Conservation (phyloP, 495 filamentous ascomycete genomes). For the Penicillium daleae region DNA sequence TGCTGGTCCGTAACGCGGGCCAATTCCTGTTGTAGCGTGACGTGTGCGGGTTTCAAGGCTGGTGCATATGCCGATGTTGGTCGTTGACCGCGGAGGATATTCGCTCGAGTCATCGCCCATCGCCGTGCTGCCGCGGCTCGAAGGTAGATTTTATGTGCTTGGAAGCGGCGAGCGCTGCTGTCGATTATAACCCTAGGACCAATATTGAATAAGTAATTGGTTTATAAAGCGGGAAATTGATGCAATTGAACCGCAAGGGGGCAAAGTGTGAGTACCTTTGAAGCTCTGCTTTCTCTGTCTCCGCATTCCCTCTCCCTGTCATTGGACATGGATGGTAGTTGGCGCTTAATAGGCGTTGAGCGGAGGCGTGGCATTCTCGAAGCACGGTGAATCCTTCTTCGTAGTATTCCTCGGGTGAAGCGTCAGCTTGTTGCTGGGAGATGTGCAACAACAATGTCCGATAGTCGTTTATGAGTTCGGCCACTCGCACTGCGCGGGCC, state of each 20-base stretch:
- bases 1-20: constrained; percentile 67
- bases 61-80: constrained; percentile 60
- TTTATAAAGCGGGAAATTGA: constrained; percentile 2
- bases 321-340: constrained; percentile 63
- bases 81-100: constrained; percentile 65
- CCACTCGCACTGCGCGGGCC: constrained; percentile 76
- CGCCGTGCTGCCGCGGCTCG: constrained; percentile 74
- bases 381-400: constrained; percentile 79
- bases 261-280: constrained; percentile 58
- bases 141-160: constrained; percentile 83
- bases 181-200: constrained; percentile 71
- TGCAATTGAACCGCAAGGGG: neutral
- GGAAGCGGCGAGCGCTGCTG: constrained; percentile 77
- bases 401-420: constrained; percentile 67
- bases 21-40: constrained; percentile 64
- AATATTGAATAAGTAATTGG: neutral
- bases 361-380: constrained; percentile 73
- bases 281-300: constrained; percentile 74
- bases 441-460: constrained; percentile 81
- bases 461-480: constrained; percentile 85
- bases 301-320: constrained; percentile 58
- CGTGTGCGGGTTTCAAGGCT: constrained; percentile 61
- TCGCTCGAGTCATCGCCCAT: constrained; percentile 76
- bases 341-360: constrained; percentile 72
- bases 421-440: constrained; percentile 64